These are phyloP conservation scores for Phialocephala sp. DNA, from an alignment of 2,329 filamentous ascomycete genomes.

Conservation along the genomic window DNA sequence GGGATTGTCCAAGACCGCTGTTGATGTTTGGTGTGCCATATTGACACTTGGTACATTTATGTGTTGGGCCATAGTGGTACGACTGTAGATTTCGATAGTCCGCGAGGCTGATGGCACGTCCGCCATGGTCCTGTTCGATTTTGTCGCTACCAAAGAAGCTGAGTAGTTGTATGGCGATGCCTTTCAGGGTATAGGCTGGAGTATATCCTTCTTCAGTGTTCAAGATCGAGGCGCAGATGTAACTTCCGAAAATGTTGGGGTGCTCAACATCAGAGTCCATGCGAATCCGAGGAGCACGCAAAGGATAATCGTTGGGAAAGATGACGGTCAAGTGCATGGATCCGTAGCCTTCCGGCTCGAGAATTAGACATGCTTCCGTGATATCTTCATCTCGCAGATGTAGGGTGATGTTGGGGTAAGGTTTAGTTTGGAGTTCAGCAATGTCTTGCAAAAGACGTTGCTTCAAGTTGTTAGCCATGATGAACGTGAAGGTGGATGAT, in stretches of 20 bases:
- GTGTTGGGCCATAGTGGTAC: slow-evolving; percentile 14
- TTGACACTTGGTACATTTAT: slow-evolving; percentile 40
- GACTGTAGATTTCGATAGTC: slow-evolving; percentile 30
- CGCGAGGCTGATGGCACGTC: slow-evolving; percentile 35
- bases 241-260: slow-evolving; percentile 51
- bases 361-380: slow-evolving; percentile 49
- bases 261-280: slow-evolving; percentile 51
- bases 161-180: slow-evolving; percentile 56
- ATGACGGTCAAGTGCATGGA: slow-evolving; percentile 51
- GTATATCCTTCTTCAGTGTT: slow-evolving; percentile 51
- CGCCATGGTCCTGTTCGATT: slow-evolving; percentile 48
- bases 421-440: slow-evolving; percentile 50
- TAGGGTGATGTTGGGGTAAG: slow-evolving; percentile 54
- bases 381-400: slow-evolving; percentile 47
- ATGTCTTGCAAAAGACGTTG: slow-evolving; percentile 51
- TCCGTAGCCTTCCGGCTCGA: slow-evolving; percentile 47
- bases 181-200: slow-evolving; percentile 56
- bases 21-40: slow-evolving; percentile 2
- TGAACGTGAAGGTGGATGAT: background rate
- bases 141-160: slow-evolving; percentile 56
- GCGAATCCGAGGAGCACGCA: slow-evolving; percentile 46
- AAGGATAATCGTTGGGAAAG: slow-evolving; percentile 47
- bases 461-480: slow-evolving; percentile 20
- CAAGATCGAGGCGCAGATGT: slow-evolving; percentile 55
- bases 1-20: background rate